Percentiles rank a stretch among this genome's conserved stretches.
Conservation (phyloP, 2,329 filamentous ascomycete species). For the Capronia coronata region DNA sequence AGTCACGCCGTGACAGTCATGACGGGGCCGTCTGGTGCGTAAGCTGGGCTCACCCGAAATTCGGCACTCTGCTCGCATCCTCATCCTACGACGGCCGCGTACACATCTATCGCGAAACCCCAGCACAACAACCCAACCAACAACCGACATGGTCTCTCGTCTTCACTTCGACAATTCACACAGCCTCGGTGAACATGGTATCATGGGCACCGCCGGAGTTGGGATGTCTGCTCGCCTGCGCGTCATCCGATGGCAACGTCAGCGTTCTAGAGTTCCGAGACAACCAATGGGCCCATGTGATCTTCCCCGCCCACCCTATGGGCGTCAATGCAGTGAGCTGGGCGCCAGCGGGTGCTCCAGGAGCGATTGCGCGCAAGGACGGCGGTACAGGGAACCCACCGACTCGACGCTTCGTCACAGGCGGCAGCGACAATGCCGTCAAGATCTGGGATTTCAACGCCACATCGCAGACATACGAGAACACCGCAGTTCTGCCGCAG, state of each 20-base stretch:
- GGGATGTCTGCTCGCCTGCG: slow-evolving; percentile 89
- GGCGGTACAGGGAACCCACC: slow-evolving; percentile 47
- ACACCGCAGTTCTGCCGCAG: slow-evolving; percentile 52
- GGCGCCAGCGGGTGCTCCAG: slow-evolving; percentile 79
- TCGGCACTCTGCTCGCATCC: slow-evolving; percentile 93
- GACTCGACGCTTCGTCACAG: slow-evolving; percentile 80
- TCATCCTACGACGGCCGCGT: slow-evolving; percentile 97
- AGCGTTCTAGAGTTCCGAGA: slow-evolving; percentile 95
- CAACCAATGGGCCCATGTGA: slow-evolving; percentile 81
- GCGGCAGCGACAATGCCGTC: slow-evolving; percentile 85
- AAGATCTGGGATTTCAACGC: slow-evolving; percentile 84
- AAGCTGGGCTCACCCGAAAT: slow-evolving; percentile 96
- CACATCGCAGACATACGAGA: slow-evolving; percentile 49
- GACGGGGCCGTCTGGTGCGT: slow-evolving; percentile 98
- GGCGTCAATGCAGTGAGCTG: slow-evolving; percentile 95
- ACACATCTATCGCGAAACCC: slow-evolving; percentile 86
- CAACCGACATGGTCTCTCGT: slow-evolving; percentile 66
- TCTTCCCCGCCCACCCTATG: slow-evolving; percentile 85
- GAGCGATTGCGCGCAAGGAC: slow-evolving; percentile 71
- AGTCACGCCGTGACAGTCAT: slow-evolving; percentile 54
- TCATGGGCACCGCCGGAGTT: slow-evolving; percentile 96
- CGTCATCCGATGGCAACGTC: slow-evolving; percentile 87
- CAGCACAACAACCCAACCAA: slow-evolving; percentile 33
- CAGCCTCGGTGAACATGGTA: slow-evolving; percentile 92
- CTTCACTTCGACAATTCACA: slow-evolving; percentile 89